These are phyloP conservation scores for Cyathus striatus DNA, from an alignment of 768 basidiomycete genomes.

Conservation along the genomic window DNA sequence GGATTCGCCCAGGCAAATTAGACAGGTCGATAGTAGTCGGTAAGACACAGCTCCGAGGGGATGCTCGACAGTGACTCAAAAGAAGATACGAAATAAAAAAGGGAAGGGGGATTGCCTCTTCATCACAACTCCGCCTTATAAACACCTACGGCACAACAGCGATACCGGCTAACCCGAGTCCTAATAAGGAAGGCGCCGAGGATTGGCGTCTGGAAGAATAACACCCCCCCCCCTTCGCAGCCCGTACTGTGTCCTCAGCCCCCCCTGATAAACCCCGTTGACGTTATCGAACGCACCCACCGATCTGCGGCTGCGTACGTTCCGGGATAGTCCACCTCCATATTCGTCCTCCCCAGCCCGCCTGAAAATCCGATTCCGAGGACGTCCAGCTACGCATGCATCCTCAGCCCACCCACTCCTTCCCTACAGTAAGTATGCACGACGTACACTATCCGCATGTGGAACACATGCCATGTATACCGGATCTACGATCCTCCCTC, in stretches of 20 bases:
- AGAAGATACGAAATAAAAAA: constrained; percentile 2
- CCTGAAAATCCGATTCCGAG: too few species aligned
- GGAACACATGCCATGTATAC: not conserved
- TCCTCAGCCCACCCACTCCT: too few species aligned
- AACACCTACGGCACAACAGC: constrained; percentile 11
- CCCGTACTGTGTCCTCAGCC: too few species aligned
- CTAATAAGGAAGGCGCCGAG: constrained; percentile 12
- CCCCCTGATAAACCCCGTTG: constrained; percentile 7
- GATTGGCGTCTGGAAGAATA: constrained; percentile 27
- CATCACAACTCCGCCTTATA: constrained; percentile 7
- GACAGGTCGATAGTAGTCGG: too few species aligned
- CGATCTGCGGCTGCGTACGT: constrained; percentile 24
- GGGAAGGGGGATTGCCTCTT: constrained; percentile 9
- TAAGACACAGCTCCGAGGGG: too few species aligned
- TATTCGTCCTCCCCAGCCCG: too few species aligned
- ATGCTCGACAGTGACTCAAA: not conserved
- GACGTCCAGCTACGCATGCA: too few species aligned
- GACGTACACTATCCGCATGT: not conserved
- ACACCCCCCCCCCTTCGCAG: too few species aligned
- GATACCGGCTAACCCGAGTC: constrained; percentile 18
- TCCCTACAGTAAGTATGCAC: too few species aligned
- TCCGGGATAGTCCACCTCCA: too few species aligned
- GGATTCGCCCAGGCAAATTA: too few species aligned
- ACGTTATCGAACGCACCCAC: constrained; percentile 11
- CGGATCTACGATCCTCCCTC: too few species aligned